Conservation (phyloP, 2,329 filamentous ascomycete species). For the Trichoderma sp. region DNA sequence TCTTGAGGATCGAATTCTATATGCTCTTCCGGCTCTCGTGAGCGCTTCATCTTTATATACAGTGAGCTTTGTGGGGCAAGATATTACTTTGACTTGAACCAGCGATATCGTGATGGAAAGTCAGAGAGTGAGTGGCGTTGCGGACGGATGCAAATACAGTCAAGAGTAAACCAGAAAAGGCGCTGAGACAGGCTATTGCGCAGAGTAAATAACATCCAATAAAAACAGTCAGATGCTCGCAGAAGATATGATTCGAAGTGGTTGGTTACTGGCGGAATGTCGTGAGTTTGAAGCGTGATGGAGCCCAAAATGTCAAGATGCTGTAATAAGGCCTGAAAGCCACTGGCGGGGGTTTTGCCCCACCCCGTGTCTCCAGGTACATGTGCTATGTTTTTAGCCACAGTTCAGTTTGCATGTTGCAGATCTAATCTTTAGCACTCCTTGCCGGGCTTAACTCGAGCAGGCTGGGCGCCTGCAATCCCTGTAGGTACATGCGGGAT, state of each 20-base stretch:
- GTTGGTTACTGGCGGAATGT: not conserved
- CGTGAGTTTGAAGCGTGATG: not conserved
- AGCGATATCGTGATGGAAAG: not conserved
- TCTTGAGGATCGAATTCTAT: slow-evolving; percentile 32
- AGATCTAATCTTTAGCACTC: slow-evolving; percentile 2
- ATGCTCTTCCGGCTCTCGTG: slow-evolving; percentile 57
- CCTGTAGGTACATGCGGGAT: not conserved
- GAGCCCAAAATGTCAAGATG: not conserved
- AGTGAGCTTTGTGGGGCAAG: slow-evolving; percentile 28
- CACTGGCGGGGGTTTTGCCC: not conserved
- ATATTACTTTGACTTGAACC: slow-evolving; percentile 20
- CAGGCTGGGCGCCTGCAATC: not conserved
- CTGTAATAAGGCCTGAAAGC: not conserved
- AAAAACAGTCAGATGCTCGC: not conserved
- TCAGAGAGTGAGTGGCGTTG: not conserved
- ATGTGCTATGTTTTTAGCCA: not conserved
- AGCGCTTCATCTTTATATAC: slow-evolving; percentile 55
- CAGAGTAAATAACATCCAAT: not conserved
- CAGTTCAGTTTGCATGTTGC: not conserved
- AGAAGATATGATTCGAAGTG: not conserved
- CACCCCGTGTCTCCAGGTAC: not conserved
- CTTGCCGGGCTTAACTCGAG: not conserved
- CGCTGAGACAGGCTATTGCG: not conserved
- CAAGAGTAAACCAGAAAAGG: not conserved
- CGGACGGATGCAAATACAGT: not conserved